phyloP scores from a whole-genome alignment of 345 rosid genomes.

The Pseudoturritis turrita region DNA sequence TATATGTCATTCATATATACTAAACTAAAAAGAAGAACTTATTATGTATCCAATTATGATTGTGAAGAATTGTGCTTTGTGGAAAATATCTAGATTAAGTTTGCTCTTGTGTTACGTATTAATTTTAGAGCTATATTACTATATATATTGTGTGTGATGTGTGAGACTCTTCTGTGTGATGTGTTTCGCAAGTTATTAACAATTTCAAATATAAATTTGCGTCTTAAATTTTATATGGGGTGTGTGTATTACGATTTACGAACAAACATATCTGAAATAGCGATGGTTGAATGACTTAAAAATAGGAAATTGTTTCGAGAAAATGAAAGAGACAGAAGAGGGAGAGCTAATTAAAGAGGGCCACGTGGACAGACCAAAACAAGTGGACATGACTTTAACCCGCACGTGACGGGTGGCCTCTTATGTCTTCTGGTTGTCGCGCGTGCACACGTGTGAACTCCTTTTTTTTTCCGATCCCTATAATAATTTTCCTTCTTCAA shows the following conservation, averaged over 20 bases:
- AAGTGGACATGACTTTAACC: conserved; percentile 29
- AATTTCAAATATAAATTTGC: neutral
- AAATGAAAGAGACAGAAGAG: neutral
- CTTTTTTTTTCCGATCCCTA: conserved; percentile 11
- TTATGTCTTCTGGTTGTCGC: conserved; percentile 29
- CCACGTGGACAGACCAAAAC: conserved; percentile 30
- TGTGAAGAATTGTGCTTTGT: too few species aligned
- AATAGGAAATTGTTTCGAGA: neutral
- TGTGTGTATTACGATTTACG: neutral
- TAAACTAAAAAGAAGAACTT: too few species aligned
- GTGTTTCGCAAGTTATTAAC: neutral
- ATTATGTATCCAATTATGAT: too few species aligned
- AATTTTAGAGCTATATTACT: too few species aligned
- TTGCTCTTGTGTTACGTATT: too few species aligned
- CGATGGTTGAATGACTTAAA: neutral
- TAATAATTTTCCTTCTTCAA: conserved; percentile 16
- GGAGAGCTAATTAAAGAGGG: neutral
- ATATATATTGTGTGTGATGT: too few species aligned
- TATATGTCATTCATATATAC: too few species aligned
- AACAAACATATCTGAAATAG: conserved; percentile 17
- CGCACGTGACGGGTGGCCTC: conserved; percentile 31
- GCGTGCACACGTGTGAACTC: conserved; percentile 38
- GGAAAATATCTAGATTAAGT: too few species aligned
- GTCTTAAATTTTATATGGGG: neutral
- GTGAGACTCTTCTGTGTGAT: too few species aligned